These are phyloP conservation scores for Vinca major DNA, from an alignment of 305 asterid genomes.

Conservation along the genomic window DNA sequence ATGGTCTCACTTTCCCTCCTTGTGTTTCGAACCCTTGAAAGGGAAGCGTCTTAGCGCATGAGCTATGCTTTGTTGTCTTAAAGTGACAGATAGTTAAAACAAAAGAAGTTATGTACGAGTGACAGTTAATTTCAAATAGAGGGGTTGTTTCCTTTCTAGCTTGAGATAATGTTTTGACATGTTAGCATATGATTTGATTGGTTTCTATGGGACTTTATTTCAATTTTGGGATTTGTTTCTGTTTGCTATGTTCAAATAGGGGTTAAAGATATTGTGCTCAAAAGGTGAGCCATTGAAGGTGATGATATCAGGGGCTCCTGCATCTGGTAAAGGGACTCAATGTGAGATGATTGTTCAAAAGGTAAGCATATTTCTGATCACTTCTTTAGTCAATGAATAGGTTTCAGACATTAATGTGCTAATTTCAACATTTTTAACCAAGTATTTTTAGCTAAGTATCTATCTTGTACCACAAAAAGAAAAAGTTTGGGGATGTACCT, in stretches of 20 bases:
- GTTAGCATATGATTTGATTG: no score
- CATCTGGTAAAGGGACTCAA: slow-evolving; percentile 94
- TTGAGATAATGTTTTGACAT: background rate
- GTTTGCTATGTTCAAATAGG: slow-evolving; percentile 22
- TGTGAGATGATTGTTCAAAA: slow-evolving; percentile 78
- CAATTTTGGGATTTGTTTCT: background rate
- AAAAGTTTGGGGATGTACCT: no score
- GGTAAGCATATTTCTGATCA: slow-evolving; percentile 27
- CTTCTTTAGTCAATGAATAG: background rate
- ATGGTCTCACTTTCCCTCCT: no score
- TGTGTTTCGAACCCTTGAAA: no score
- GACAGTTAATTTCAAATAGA: no score
- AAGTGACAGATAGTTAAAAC: no score
- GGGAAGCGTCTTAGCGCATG: no score
- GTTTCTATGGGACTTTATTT: background rate
- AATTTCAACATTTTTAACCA: background rate
- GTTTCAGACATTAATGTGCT: background rate
- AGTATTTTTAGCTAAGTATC: no score
- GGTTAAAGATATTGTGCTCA: slow-evolving; percentile 36
- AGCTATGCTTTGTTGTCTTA: no score
- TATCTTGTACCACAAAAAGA: no score
- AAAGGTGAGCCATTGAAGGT: slow-evolving; percentile 69
- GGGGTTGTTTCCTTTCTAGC: no score
- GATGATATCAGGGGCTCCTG: slow-evolving; percentile 94
- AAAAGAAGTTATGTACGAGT: no score